phyloP scores from a whole-genome alignment of 352 stramenopile genomes.

The Pythium sukuiense region DNA sequence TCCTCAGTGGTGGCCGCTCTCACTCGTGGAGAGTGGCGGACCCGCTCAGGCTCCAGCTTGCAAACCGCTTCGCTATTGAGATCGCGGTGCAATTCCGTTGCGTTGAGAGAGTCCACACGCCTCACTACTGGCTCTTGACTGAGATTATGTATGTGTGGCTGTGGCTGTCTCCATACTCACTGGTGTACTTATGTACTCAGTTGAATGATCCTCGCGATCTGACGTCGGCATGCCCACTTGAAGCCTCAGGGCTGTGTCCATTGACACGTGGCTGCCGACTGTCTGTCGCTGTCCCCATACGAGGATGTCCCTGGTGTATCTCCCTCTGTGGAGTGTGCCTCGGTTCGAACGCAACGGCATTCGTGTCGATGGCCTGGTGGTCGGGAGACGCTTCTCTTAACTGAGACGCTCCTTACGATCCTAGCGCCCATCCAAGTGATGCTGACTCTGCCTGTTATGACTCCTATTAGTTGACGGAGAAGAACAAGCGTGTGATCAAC shows the following conservation, averaged over 20 bases:
- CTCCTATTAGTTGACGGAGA: conserved; percentile 93
- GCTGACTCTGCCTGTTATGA: conserved; percentile 3
- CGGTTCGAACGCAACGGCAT: conserved; percentile 1
- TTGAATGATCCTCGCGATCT: conserved; percentile 1
- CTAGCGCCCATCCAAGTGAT: conserved; percentile 5
- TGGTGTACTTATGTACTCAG: background rate
- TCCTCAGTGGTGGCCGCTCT: conserved; percentile 12
- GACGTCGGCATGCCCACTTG: background rate
- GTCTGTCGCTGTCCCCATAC: background rate
- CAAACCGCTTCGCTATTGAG: conserved; percentile 72
- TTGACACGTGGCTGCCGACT: background rate
- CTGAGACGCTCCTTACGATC: too few relatives aligned
- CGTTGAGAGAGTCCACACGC: conserved; percentile 1
- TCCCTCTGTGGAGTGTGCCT: background rate
- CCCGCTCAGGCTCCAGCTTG: conserved; percentile 69
- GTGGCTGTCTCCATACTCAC: background rate
- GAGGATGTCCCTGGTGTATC: background rate
- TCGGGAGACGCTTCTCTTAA: background rate
- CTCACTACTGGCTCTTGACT: too few relatives aligned
- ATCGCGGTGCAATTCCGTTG: conserved; percentile 44
- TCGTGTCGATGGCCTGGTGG: conserved; percentile 1
- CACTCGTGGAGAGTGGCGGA: background rate
- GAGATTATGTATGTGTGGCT: background rate
- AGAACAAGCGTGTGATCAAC: conserved; percentile 98
- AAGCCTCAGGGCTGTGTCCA: background rate